A percentile compares a stretch with the other conserved stretches of the same genome.
Conservation (phyloP, 2,329 filamentous ascomycete species). For the Hirsutella minnesotensis region DNA sequence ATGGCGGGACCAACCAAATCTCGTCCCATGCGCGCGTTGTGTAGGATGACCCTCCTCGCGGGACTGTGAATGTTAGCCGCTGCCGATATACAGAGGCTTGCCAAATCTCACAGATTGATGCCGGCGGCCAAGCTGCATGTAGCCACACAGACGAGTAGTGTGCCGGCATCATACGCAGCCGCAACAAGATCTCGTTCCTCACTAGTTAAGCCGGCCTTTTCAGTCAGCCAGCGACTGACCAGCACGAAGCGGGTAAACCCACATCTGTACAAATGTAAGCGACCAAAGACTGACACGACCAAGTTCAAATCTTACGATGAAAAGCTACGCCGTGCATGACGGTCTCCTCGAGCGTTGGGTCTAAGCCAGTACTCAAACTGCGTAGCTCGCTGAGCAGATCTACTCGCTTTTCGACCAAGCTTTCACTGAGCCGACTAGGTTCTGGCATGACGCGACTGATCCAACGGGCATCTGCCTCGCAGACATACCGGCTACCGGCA, state of each 20-base stretch:
- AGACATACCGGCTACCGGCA: slow-evolving; percentile 55
- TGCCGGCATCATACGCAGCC: slow-evolving; percentile 55
- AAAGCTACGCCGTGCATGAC: slow-evolving; percentile 59
- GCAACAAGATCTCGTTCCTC: slow-evolving; percentile 66
- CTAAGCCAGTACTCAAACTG: slow-evolving; percentile 53
- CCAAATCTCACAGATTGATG: slow-evolving; percentile 49
- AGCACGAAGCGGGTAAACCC: slow-evolving; percentile 6
- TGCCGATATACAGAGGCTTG: background rate
- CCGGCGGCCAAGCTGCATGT: slow-evolving; percentile 73
- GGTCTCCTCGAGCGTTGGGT: slow-evolving; percentile 52
- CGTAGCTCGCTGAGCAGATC: slow-evolving; percentile 56
- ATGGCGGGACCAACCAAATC: slow-evolving; percentile 69
- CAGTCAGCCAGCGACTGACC: slow-evolving; percentile 9
- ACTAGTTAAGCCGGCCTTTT: slow-evolving; percentile 53
- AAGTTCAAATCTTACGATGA: slow-evolving; percentile 44
- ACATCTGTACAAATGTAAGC: slow-evolving; percentile 21
- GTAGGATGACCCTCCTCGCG: slow-evolving; percentile 62
- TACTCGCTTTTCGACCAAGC: slow-evolving; percentile 43
- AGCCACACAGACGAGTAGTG: slow-evolving; percentile 59
- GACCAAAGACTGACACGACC: too few species aligned
- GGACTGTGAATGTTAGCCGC: slow-evolving; percentile 22
- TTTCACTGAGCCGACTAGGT: slow-evolving; percentile 29
- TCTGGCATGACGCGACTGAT: slow-evolving; percentile 56
- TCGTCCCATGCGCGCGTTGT: slow-evolving; percentile 63
- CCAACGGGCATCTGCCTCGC: slow-evolving; percentile 55